Base-by-base conservation (phyloP, 2,329 filamentous ascomycete genomes). In the Aspergillus sp. region DNA sequence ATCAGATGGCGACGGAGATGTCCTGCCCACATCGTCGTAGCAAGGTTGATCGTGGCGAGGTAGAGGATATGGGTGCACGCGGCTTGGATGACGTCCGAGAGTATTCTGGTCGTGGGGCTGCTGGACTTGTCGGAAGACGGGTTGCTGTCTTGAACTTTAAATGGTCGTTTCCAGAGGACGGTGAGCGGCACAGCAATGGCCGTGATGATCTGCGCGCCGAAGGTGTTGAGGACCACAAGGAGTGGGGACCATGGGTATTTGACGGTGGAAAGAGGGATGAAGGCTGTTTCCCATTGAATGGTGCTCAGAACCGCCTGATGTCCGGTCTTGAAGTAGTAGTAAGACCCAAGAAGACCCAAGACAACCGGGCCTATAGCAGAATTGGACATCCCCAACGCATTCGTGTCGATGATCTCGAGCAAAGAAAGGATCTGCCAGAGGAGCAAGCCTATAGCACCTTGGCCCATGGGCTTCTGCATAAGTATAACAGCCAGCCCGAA, bases 251-350 rank as follows among this genome's bases (percentile, higher is more conserved):
- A 96, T 1, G 93, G 93, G 68, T 98, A 96, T 48, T 80, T 80
- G 53, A 98, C 80, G 4, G 80, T 81, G 48, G 84, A 81, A 5
- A 97, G 77, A 0, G 91, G 86, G 55, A 98, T 87, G 69, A 98
- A 98, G 3, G 89, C 91, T 19, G 81, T 80, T 70, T 98, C 93
- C 93, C 93, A 98, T 63, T 98, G 93, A 61, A 98, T 91, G 54
- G 82, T 87, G 56, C 83, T 79, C 27, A 95, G 78, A 0, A 83
- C 85, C 8, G 91, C 91, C 69, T 97, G 91, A 67, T 98, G 93
- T 51, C 93, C 93, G 0, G 93, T 98, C 64, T 94, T 96, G 80
- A 98, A 98, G 74, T 83, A 98, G 73, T 96, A 84, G 68, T 91
- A 94, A 59, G 86, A 88, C 49, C 90, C 93, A 1, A 98, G 80